phyloP scores from a whole-genome alignment of 306 rosid species.

The Malus asiatica region DNA sequence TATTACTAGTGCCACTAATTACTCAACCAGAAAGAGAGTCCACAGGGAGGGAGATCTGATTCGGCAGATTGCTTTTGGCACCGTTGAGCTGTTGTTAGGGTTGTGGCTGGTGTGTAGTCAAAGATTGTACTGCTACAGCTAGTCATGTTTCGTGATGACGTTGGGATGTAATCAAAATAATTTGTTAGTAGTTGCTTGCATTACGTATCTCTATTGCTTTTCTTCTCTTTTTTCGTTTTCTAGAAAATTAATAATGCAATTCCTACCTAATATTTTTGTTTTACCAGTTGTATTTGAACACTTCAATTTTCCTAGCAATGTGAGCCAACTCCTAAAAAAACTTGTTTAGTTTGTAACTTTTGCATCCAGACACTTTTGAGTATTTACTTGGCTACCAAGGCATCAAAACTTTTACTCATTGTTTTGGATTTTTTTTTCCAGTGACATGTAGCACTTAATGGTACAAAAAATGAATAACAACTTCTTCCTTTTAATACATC shows the following conservation, averaged over 20 bases:
- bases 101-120: not conserved
- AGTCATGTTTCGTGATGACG: not conserved
- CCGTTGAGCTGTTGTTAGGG: not conserved
- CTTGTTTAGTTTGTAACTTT: not conserved
- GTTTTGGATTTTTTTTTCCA: no score
- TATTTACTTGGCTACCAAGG: no score
- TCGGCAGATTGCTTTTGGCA: not conserved
- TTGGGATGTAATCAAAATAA: not conserved
- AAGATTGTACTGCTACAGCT: not conserved
- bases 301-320: not conserved
- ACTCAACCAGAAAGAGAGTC: not conserved
- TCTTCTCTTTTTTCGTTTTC: not conserved
- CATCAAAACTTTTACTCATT: no score
- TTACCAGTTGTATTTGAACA: not conserved
- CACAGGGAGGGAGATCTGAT: not conserved
- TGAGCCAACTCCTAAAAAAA: not conserved
- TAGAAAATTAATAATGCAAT: no score
- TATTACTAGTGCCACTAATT: not conserved
- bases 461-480: no score
- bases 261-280: not conserved
- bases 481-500: no score
- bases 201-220: not conserved
- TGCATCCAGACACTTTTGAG: not conserved
- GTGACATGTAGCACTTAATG: no score
- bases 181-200: not conserved